Evolutionary conservation across 2,329 filamentous ascomycete genomes (phyloP), one percentile per base, ranked within the genome.

Genomic region (Chalaropsis thielavioides): DNA sequence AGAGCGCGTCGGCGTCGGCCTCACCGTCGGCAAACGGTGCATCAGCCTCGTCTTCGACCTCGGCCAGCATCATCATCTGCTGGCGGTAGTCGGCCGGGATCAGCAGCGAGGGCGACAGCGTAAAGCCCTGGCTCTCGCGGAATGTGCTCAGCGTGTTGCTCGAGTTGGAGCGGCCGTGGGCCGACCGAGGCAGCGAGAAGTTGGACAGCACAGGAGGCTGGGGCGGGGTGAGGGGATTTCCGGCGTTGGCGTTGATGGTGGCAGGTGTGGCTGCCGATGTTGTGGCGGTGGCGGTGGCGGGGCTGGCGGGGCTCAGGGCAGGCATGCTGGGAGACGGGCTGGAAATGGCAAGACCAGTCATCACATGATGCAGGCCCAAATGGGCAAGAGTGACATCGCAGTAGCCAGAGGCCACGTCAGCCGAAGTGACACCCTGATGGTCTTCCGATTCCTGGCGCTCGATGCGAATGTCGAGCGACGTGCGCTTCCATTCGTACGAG

Each of bases 401-500:
- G 5, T 62, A 49, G 43, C 41, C 56, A 31, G 60, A 44, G 1
- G 41, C 19, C 17, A 13, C 43, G 40, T 27, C 17, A 8, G 63
- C 44, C 17, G 40, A 27, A 22, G 41, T 22, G 11, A 46, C 56
- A 17, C 59, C 60, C 38, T 63, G 46, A n/a, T 17, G 54, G 7
- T 46, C 59, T 61, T 67, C 40, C 68, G 69, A 69, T 24, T 61
- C 15, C 17, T 65, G 61, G 17, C 64, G 62, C 31, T 68, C 54
- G 69, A 70, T 7, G 22, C 69, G 67, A 17, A 69, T 71, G 60
- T 84, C 82, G 63, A 81, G 69, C 0, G 83, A 85, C 2, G 78
- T 75, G 17, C 81, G 79, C 66, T 84, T 82, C 84, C 84, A 87
- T 56, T 84, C 80, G 69, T 85, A 87, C 68, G 87, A 80, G 70